Evolutionary conservation across 805 yeast genomes (phyloP), one percentile per base, ranked within the genome.

Genomic region (Kodamaea kaohsiungensis): DNA sequence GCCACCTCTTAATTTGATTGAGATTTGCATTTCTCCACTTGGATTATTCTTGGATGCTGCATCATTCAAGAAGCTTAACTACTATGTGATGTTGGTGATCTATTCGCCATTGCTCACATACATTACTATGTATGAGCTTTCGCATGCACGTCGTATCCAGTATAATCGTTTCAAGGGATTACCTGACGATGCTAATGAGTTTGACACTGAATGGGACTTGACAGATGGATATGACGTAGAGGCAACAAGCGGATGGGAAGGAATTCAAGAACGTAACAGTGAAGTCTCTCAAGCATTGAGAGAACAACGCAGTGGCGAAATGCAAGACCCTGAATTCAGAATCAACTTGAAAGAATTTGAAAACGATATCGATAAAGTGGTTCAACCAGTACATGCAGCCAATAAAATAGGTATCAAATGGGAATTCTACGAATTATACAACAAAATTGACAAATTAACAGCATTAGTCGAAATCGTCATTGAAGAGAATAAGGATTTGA

Each of bases 1-100:
- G 22, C 93, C 97, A 3, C 97, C 97, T 3, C 78, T 89, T 59
- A 91, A 91, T 66, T 67, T 91, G 60, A 70, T 91, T 52, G 97
- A 91, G 68, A 48, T 86, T 1, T 30, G 60, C 4, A 57, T 76
- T 15, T 49, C 60, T 35, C 79, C 79, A 2, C 52, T 73, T 3
- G 57, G 61, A 13, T 60, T 55, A 30, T 47, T 82, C 7, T 61
- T 85, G 3, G 61, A 67, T n/a, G 78, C 69, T 46, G 61, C 62
- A 12, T 52, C 60, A 3, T 58, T 68, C 65, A 75, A 71, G 53
- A 57, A 60, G 2, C 47, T 89, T 25, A 84, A 83, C 59, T 78
- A 83, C 62, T 67, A 69, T 51, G 75, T 88, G 15, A 85, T 90
- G 91, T 64, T 82, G 30, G 61, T 85, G 0, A 69, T 88, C 6